phyloP scores from a whole-genome alignment of 1,139 yeast species.

The Scheffersomyces segobiensis region DNA sequence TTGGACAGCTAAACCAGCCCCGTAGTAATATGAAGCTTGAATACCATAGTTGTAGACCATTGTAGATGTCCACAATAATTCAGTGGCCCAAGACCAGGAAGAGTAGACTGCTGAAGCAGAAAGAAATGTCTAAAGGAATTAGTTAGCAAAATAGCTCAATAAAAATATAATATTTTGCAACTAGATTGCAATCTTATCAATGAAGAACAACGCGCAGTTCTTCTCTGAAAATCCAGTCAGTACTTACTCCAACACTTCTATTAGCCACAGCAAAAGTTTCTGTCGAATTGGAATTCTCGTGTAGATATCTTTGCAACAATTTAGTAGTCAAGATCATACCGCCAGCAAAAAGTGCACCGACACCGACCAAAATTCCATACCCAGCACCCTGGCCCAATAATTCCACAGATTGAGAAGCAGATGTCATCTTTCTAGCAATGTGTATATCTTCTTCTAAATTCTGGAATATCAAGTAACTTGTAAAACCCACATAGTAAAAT shows the following conservation, averaged over 20 bases:
- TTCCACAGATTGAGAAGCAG: slow-evolving; percentile 1
- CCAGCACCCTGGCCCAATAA: slow-evolving; percentile 25
- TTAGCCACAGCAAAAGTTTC: slow-evolving; percentile 34
- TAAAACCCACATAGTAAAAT: no score
- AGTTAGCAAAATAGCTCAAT: neutral
- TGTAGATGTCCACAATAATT: slow-evolving; percentile 23
- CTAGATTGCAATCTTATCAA: neutral
- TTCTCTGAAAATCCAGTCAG: neutral
- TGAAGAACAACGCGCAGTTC: neutral
- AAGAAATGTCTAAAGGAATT: slow-evolving; percentile 7
- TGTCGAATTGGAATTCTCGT: slow-evolving; percentile 29
- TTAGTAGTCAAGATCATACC: slow-evolving; percentile 29
- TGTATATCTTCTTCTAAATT: no score
- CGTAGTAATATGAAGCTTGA: slow-evolving; percentile 27
- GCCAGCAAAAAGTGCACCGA: slow-evolving; percentile 30
- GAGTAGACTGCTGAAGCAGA: slow-evolving; percentile 29
- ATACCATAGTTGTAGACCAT: slow-evolving; percentile 31
- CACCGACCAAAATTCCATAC: slow-evolving; percentile 31
- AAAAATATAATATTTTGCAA: neutral
- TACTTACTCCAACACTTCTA: slow-evolving; percentile 25
- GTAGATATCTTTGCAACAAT: slow-evolving; percentile 22
- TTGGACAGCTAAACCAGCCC: slow-evolving; percentile 31
- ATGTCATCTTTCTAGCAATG: slow-evolving; percentile 1
- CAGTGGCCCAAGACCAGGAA: slow-evolving; percentile 35
- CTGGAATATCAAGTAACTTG: no score